Evolutionary conservation across 2,329 filamentous ascomycete genomes (phyloP).

Genomic region (Penicillium sp.): DNA sequence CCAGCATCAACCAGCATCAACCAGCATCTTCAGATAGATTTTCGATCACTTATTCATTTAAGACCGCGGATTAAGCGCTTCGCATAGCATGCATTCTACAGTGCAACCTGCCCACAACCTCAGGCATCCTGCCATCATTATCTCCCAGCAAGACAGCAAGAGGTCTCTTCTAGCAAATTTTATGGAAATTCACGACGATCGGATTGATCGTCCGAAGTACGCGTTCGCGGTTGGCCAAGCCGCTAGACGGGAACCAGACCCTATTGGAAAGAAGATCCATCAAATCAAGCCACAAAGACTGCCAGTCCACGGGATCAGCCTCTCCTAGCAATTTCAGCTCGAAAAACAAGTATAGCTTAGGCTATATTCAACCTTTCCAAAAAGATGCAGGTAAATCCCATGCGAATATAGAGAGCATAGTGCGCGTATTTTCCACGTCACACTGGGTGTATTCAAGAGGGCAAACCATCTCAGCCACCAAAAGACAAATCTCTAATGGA

Average conservation of each 20-base stretch:
- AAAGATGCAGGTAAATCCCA: slow-evolving; percentile 9
- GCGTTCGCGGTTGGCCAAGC: slow-evolving; percentile 1
- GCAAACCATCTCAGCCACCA: slow-evolving; percentile 4
- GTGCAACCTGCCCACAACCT: no score
- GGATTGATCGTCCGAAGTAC: slow-evolving; percentile 1
- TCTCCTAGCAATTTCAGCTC: slow-evolving; percentile 2
- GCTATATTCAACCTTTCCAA: slow-evolving; percentile 4
- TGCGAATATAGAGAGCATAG: slow-evolving; percentile 5
- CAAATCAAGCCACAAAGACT: slow-evolving; percentile 5
- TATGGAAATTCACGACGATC: not conserved
- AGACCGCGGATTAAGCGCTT: no score
- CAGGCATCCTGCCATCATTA: no score
- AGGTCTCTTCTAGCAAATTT: no score
- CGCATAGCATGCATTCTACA: no score
- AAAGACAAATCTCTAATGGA: slow-evolving; percentile 1
- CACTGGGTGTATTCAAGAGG: slow-evolving; percentile 1
- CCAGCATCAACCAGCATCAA: no score
- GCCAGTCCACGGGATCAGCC: slow-evolving; percentile 2
- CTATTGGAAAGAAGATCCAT: slow-evolving; percentile 6
- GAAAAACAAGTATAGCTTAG: slow-evolving; percentile 1
- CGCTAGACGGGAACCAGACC: not conserved
- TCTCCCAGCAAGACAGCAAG: no score
- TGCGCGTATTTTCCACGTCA: slow-evolving; percentile 2
- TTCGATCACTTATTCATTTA: no score
- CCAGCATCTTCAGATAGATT: no score